Evolutionary conservation across 768 basidiomycete genomes (phyloP).

Genomic region (Tremella mesenterica): DNA sequence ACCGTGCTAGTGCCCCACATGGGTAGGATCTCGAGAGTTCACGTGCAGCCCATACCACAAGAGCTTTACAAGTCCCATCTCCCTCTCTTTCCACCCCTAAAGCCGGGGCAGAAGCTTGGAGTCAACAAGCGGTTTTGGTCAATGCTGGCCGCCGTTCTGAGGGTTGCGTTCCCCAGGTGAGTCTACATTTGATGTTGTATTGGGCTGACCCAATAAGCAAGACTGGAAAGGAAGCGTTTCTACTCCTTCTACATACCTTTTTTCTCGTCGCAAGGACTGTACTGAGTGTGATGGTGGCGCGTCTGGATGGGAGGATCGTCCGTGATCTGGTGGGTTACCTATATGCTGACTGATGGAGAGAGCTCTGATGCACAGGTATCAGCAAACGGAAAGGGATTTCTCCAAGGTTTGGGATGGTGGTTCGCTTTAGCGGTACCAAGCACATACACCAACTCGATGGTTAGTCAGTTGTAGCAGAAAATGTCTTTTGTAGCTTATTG

Average conservation of each 20-base stretch:
- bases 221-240: constrained; percentile 56
- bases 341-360: too few species aligned
- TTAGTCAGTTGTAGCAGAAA: constrained; percentile 37
- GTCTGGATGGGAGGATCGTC: constrained; percentile 81
- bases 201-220: constrained; percentile 16
- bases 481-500: neutral
- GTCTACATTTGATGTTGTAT: constrained; percentile 12
- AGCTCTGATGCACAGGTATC: constrained; percentile 50
- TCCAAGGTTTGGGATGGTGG: constrained; percentile 75
- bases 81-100: constrained; percentile 56
- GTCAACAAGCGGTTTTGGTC: constrained; percentile 61
- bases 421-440: constrained; percentile 83
- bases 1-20: constrained; percentile 61
- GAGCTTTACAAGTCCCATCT: constrained; percentile 53
- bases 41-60: constrained; percentile 51
- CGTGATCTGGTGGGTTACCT: constrained; percentile 59
- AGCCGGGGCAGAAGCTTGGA: constrained; percentile 50
- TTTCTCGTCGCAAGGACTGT: constrained; percentile 81
- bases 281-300: constrained; percentile 77
- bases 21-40: constrained; percentile 55
- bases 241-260: constrained; percentile 67
- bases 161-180: constrained; percentile 60
- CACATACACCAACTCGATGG: constrained; percentile 94
- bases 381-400: constrained; percentile 74
- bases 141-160: constrained; percentile 66